Base-by-base conservation (phyloP, 768 basidiomycete species). In the Cystobasidium onofrii region DNA sequence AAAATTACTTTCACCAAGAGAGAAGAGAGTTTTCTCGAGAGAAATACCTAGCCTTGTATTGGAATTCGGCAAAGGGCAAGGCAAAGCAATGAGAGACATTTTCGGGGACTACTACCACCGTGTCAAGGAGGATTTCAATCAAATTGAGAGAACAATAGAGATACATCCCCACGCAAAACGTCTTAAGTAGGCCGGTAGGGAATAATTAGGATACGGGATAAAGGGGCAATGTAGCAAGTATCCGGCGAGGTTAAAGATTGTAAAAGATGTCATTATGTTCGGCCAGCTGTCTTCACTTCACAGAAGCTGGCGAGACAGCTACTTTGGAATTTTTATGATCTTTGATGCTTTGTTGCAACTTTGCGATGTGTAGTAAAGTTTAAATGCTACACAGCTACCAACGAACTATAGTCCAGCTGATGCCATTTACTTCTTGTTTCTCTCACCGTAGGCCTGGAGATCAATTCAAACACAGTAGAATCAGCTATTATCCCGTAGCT, bases 11-110 rank as follows among this genome's bases (percentile, higher is more conserved):
- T 25, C 31, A 50, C 44, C 44, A 17, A n/a, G 27, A 9, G 20
- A 34, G 2, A 27, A 7, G 10, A 10, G 34, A 13, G 55, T 2
- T 1, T 31, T 25, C 1, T 46, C 61, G 34, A 4, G 6, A 17
- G 39, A 23, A 17, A 29, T 52, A 27, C 78, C 76, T 0, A 50
- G 44, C 0, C 55, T 78, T 0, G 78, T 78, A 20, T 64, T 79
- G 23, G 78, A 79, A 64, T 73, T 78, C 2, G 78, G 78, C 0
- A 23, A 72, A 6, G 75, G 73, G 0, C 78, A 79, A 64, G 77
- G 74, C 9, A 0, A 43, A 17, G 50, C n/a, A 18, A 76, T 79
- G 1, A 44, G 34, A 34, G 39, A 23, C 1, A 20, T 77, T 33
- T 67, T 79, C 7, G 52, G 20, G 41, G 44, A 33, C 18, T 13